These are phyloP conservation scores for Cardamine occulta DNA, from an alignment of 345 rosid genomes.

Conservation along the genomic window DNA sequence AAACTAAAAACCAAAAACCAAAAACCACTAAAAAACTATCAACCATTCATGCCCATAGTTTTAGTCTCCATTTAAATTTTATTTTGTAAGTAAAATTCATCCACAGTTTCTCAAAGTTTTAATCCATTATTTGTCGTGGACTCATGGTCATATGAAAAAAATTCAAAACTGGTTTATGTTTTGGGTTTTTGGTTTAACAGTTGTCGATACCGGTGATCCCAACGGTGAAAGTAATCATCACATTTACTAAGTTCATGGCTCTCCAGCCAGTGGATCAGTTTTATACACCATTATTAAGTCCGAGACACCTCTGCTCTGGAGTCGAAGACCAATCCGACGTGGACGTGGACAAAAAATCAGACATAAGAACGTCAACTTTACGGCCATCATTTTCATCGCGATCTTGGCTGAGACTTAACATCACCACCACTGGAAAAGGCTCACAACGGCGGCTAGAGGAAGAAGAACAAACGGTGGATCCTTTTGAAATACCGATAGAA, in stretches of 20 bases:
- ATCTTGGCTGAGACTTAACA: constrained; percentile 59
- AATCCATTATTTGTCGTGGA: neutral
- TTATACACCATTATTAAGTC: constrained; percentile 89
- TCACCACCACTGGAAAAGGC: constrained; percentile 34
- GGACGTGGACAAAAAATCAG: constrained; percentile 49
- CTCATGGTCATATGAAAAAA: neutral
- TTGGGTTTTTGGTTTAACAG: constrained; percentile 39
- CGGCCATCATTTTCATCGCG: constrained; percentile 46
- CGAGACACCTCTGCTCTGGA: constrained; percentile 47
- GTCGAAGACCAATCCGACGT: constrained; percentile 46
- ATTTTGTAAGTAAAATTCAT: neutral
- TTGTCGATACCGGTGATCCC: constrained; percentile 97
- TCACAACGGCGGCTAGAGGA: constrained; percentile 48
- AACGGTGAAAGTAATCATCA: constrained; percentile 83
- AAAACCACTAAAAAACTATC: too few relatives aligned
- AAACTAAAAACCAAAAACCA: too few relatives aligned
- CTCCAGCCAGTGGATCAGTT: constrained; percentile 73
- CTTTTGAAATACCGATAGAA: constrained; percentile 79
- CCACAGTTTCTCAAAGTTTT: neutral
- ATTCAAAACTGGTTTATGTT: neutral
- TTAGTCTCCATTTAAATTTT: neutral
- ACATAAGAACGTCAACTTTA: constrained; percentile 41
- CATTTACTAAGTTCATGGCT: constrained; percentile 84
- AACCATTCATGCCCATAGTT: too few relatives aligned
- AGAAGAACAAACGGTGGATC: constrained; percentile 50